A percentile compares a stretch with the other conserved stretches of the same genome.
These are phyloP conservation scores for Backusella westeae DNA, from an alignment of 192 early-diverging fungal genomes.

Conservation along the genomic window DNA sequence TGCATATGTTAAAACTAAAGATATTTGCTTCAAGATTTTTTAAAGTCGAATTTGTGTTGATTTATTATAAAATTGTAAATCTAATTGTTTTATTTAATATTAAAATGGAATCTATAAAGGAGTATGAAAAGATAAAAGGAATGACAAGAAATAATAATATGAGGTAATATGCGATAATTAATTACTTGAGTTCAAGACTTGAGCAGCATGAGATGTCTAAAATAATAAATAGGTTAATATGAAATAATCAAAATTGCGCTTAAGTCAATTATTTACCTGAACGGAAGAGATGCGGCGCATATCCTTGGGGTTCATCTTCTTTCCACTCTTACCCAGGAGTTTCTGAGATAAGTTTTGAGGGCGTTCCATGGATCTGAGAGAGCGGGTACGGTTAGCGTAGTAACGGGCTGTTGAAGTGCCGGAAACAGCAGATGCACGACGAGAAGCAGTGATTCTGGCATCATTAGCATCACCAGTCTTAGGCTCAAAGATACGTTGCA, in stretches of 20 bases:
- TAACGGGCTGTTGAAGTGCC: constrained; percentile 32
- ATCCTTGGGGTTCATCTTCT: constrained; percentile 58
- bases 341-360: constrained; percentile 12
- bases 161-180: neutral
- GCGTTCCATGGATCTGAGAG: constrained; percentile 24
- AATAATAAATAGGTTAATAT: neutral
- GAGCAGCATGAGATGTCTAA: constrained; percentile 22
- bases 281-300: constrained; percentile 70
- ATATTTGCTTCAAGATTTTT: neutral
- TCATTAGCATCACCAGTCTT: constrained; percentile 20
- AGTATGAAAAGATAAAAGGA: neutral
- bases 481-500: constrained; percentile 54
- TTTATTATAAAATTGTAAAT: neutral
- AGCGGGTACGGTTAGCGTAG: constrained; percentile 36
- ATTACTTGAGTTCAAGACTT: constrained; percentile 15
- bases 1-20: neutral
- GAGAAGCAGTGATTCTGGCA: neutral
- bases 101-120: constrained; percentile 3
- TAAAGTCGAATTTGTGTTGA: neutral
- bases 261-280: constrained; percentile 37
- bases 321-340: constrained; percentile 40
- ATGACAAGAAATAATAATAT: neutral
- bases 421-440: constrained; percentile 31
- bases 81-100: neutral
- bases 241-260: too few relatives aligned